Conservation (phyloP, 345 rosid genomes). For the Syzygium grande region DNA sequence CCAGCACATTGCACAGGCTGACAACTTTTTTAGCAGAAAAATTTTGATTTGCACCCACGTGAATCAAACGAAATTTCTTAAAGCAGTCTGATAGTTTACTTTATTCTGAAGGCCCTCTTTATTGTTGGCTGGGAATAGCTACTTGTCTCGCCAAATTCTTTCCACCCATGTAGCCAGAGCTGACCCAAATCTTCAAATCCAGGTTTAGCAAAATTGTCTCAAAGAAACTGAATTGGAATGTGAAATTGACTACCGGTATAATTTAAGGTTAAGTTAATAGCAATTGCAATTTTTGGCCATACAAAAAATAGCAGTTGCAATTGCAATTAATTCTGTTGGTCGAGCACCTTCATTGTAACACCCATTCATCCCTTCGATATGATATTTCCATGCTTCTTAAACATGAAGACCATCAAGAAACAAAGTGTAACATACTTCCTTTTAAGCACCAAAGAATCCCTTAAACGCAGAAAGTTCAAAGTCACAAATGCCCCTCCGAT, state of each 20-base stretch:
- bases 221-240: not conserved
- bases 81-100: not conserved
- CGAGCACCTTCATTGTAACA: not conserved
- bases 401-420: not conserved
- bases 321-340: not conserved
- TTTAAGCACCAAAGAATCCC: not conserved
- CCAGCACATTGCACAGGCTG: not conserved
- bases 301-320: not conserved
- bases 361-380: not conserved
- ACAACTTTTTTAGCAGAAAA: not conserved
- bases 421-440: not conserved
- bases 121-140: not conserved
- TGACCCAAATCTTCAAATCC: not conserved
- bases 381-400: not conserved
- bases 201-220: not conserved
- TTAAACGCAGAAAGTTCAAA: not conserved
- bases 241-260: not conserved
- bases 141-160: not conserved
- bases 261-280: not conserved
- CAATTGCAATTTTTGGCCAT: not conserved
- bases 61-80: not conserved
- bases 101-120: not conserved
- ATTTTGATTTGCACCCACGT: not conserved
- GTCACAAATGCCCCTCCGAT: not conserved
- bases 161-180: not conserved